Base-by-base conservation (phyloP, 805 yeast genomes). In the Yarrowia sp. region DNA sequence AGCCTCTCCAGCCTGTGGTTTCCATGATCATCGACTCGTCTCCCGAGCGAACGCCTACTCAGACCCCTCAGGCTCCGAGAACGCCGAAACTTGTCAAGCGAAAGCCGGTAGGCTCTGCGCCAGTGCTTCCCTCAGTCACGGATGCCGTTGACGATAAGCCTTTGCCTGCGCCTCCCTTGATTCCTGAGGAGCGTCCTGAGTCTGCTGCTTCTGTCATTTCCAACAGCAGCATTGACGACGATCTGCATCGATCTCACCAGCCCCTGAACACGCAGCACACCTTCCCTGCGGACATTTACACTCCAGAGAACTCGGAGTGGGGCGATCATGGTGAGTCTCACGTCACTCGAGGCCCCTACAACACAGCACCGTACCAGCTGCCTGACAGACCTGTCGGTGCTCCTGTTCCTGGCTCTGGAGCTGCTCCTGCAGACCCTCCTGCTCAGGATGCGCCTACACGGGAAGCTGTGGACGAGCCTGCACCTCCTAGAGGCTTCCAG, bases 81-180 rank as follows among this genome's bases (percentile, higher is more conserved):
- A 42, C 49, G 5, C 49, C 49, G 7, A 42, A 61, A 42, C 29
- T 62, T 13, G 67, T 66, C 16, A 64, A 64, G 25, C 51, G 68
- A 41, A 66, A 66, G 53, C 68, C 68, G 1, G 68, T 66, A 1
- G 68, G 67, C 1, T 25, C 49, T 16, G 49, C 49, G 5, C 49
- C 49, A 1, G 33, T 25, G 5, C 49, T 42, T 10, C 49, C 49
- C 16, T 14, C 49, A 16, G 49, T 25, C 3, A 22, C 32, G 3
- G 33, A 25, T 27, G n/a, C 16, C 13, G 9, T 16, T 5, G 33
- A 42, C 16, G 47, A 41, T 4, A 42, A 25, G 6, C 49, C 49
- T 25, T 22, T 42, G 12, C 49, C 32, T 8, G 12, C 44, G 8
- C 21, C 5, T 14, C 42, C 6, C 24, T 5, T 19, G 6, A 7